Percentiles rank a stretch among this genome's conserved stretches.
phyloP scores from a whole-genome alignment of 257 asterid genomes.

The Salvia splendens region DNA sequence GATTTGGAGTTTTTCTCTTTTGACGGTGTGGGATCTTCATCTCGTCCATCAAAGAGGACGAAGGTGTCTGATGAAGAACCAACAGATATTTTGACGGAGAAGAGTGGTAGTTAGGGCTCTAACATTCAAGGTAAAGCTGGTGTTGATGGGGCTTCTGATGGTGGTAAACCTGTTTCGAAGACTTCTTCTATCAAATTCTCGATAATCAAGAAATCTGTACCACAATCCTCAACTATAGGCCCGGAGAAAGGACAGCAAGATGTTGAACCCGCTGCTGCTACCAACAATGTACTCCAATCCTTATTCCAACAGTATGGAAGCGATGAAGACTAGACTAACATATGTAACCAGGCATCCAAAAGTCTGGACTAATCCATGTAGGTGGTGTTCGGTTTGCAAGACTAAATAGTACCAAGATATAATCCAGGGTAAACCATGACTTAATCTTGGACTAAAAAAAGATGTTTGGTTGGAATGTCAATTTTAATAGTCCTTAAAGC shows the following conservation, averaged over 20 bases:
- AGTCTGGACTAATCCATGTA: too few species aligned
- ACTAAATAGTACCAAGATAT: too few species aligned
- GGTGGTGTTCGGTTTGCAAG: too few species aligned
- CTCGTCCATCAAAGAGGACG: slow-evolving; percentile 45
- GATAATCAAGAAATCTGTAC: slow-evolving; percentile 46
- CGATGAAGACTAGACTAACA: slow-evolving; percentile 43
- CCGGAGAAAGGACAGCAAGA: slow-evolving; percentile 24
- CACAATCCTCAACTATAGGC: slow-evolving; percentile 6
- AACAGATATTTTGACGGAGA: slow-evolving; percentile 43
- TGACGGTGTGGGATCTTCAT: slow-evolving; percentile 38
- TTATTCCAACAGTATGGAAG: slow-evolving; percentile 62
- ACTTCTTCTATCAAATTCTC: slow-evolving; percentile 44
- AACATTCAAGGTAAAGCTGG: slow-evolving; percentile 38
- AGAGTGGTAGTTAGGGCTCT: slow-evolving; percentile 34
- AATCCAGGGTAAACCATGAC: too few species aligned
- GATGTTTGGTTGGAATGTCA: too few species aligned
- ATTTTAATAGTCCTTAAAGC: too few species aligned
- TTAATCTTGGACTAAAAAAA: too few species aligned
- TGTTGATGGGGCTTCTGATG: slow-evolving; percentile 27
- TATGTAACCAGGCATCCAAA: too few species aligned
- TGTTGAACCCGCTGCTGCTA: slow-evolving; percentile 4
- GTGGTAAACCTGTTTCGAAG: slow-evolving; percentile 38
- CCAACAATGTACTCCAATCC: slow-evolving; percentile 48
- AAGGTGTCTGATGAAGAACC: slow-evolving; percentile 51
- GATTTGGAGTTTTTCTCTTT: slow-evolving; percentile 30